Percentiles rank a stretch among this genome's conserved stretches.
These are phyloP conservation scores for Fomes fomentarius DNA, from an alignment of 1,284 basidiomycete genomes.

Conservation along the genomic window DNA sequence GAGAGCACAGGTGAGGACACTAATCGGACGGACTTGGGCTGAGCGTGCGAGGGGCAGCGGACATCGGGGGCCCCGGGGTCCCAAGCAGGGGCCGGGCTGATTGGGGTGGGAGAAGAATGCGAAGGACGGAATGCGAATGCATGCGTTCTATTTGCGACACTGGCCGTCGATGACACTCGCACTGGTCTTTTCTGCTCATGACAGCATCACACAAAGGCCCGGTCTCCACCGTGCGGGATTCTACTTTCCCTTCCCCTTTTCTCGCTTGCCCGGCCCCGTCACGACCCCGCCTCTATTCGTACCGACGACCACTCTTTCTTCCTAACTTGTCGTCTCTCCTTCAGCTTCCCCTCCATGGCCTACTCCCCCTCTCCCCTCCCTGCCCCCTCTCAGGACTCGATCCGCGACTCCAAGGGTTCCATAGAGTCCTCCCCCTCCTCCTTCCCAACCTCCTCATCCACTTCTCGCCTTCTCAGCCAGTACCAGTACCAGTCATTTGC, in stretches of 20 bases:
- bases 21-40: no score
- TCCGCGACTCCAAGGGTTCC: conserved; percentile 15
- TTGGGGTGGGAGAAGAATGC: no score
- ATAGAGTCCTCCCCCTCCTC: conserved; percentile 14
- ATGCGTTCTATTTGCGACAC: not conserved
- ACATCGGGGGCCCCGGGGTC: no score
- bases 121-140: no score
- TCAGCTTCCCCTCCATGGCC: conserved; percentile 12
- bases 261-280: not conserved
- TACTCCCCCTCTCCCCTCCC: conserved; percentile 8
- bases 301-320: not conserved
- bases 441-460: conserved; percentile 5
- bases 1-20: no score
- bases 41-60: no score
- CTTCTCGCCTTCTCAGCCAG: conserved; percentile 11
- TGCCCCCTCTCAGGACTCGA: conserved; percentile 6
- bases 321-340: not conserved
- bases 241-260: not conserved
- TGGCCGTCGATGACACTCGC: not conserved
- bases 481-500: conserved; percentile 12
- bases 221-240: not conserved
- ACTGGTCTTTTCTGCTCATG: not conserved
- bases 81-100: no score
- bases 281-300: not conserved
- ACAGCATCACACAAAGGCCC: not conserved